Conservation (phyloP, 208 protist genomes). For the Crithidia fasciculata region DNA sequence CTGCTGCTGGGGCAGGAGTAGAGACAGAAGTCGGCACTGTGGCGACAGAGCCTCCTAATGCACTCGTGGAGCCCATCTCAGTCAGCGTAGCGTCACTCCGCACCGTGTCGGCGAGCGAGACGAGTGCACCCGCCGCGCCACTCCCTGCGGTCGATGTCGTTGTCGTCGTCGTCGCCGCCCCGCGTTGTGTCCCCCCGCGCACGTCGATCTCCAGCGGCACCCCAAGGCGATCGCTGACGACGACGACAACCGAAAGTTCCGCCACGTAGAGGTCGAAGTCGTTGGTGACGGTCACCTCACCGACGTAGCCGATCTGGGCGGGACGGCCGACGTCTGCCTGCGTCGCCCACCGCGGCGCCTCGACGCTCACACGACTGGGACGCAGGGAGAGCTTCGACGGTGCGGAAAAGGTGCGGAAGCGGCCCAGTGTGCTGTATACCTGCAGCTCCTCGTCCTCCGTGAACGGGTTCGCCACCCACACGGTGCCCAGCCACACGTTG, state of each 20-base stretch:
- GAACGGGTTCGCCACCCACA: conserved; percentile 65
- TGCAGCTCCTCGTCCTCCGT: conserved; percentile 81
- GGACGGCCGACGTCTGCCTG: conserved; percentile 1
- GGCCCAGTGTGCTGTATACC: conserved; percentile 67
- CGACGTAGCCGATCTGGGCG: conserved; percentile 51
- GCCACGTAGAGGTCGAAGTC: conserved; percentile 47
- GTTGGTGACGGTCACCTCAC: conserved; percentile 61
- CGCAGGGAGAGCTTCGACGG: conserved; percentile 34
- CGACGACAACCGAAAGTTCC: conserved; percentile 36
- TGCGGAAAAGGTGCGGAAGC: conserved; percentile 77
- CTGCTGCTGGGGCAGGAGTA: background rate
- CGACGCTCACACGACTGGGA: conserved; percentile 25
- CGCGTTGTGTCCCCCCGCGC: conserved; percentile 13
- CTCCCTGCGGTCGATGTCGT: no score
- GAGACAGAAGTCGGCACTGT: background rate
- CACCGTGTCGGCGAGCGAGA: background rate
- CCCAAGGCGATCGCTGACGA: conserved; percentile 49
- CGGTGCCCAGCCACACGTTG: conserved; percentile 81
- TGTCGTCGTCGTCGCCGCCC: no score
- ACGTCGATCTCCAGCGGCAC: conserved; percentile 51
- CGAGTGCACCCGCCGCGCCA: background rate
- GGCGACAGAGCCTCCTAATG: background rate
- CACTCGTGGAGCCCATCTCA: background rate
- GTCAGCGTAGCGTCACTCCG: background rate
- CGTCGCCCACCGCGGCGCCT: conserved; percentile 3